Conservation (phyloP, 1,284 basidiomycete genomes). For the Ceratobasidium papillatum region DNA sequence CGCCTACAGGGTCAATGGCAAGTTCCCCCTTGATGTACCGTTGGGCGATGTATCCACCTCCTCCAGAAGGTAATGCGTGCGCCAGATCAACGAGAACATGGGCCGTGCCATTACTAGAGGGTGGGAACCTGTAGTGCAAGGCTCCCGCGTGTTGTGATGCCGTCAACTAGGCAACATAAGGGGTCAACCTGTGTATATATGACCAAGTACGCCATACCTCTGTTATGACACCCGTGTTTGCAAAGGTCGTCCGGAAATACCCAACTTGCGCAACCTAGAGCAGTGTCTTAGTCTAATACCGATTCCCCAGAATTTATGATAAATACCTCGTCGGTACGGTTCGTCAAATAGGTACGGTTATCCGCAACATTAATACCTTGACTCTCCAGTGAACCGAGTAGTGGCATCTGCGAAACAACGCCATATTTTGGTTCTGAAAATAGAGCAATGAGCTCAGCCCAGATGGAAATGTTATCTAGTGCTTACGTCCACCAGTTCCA, state of each 20-base stretch:
- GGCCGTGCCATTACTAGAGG: constrained; percentile 18
- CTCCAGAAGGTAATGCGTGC: constrained; percentile 26
- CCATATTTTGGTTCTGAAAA: constrained; percentile 15
- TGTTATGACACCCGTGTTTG: constrained; percentile 16
- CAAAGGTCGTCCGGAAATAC: constrained; percentile 26
- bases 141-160: constrained; percentile 7
- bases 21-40: constrained; percentile 30
- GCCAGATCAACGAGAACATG: constrained; percentile 26
- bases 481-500: constrained; percentile 22
- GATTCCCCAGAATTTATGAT: not conserved
- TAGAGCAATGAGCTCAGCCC: not conserved
- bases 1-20: not conserved
- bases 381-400: constrained; percentile 17
- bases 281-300: not conserved
- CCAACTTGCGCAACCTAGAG: constrained; percentile 20
- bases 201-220: not conserved
- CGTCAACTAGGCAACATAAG: not conserved
- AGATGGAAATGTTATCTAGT: not conserved
- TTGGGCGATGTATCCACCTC: constrained; percentile 27
- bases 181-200: not conserved
- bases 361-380: constrained; percentile 15
- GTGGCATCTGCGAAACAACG: constrained; percentile 24
- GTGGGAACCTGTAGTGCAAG: constrained; percentile 33
- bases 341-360: constrained; percentile 25
- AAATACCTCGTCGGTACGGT: constrained; percentile 15